phyloP scores from a whole-genome alignment of 78 protist genomes.

The Bodo saltans region DNA sequence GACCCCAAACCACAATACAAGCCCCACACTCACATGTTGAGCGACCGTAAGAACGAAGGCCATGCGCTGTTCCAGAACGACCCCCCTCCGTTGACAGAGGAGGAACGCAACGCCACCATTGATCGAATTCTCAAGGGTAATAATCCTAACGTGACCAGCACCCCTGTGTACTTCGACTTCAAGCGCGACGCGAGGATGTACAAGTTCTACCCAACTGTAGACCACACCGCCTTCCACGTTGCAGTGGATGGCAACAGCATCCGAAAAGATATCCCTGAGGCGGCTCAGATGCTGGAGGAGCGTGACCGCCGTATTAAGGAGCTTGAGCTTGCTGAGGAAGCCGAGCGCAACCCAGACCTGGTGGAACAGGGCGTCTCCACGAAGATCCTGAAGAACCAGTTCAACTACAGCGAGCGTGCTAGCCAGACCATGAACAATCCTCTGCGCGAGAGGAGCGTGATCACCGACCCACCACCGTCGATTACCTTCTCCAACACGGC shows the following conservation, averaged over 20 bases:
- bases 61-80: too few species aligned
- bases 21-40: too few species aligned
- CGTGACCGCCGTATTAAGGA: not conserved
- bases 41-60: too few species aligned
- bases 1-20: too few species aligned
- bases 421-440: slow-evolving; percentile 63
- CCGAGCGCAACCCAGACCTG: slow-evolving; percentile 1
- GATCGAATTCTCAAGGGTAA: slow-evolving; percentile 49
- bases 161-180: slow-evolving; percentile 5
- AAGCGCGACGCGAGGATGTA: slow-evolving; percentile 28
- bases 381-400: slow-evolving; percentile 57
- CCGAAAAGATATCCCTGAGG: not conserved
- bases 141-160: slow-evolving; percentile 50
- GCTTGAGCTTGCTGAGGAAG: not conserved
- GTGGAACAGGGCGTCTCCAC: slow-evolving; percentile 1
- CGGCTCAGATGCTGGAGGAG: not conserved
- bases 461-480: slow-evolving; percentile 58
- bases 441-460: slow-evolving; percentile 17
- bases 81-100: too few species aligned
- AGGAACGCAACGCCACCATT: slow-evolving; percentile 42
- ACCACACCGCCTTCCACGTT: slow-evolving; percentile 50
- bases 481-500: slow-evolving; percentile 27
- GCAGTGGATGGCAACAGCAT: slow-evolving; percentile 22
- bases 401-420: slow-evolving; percentile 77
- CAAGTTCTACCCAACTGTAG: slow-evolving; percentile 43